These are phyloP conservation scores for Infundibulicybe gibba DNA, from an alignment of 768 basidiomycete species.

Conservation along the genomic window DNA sequence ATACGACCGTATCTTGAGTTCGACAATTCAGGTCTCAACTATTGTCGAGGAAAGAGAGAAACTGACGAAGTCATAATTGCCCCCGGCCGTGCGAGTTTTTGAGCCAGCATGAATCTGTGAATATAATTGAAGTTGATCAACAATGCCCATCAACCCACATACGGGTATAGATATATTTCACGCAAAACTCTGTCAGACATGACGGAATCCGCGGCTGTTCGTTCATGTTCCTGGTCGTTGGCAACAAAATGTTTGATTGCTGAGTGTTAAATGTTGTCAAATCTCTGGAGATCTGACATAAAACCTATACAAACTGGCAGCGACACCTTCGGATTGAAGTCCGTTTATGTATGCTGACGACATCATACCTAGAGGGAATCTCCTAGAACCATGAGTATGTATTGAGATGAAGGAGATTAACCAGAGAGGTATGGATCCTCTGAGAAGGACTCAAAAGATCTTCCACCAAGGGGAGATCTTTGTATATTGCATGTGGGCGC, in stretches of 20 bases:
- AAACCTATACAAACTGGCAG: conserved; percentile 38
- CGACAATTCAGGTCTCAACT: background rate
- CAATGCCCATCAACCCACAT: conserved; percentile 15
- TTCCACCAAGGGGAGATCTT: conserved; percentile 56
- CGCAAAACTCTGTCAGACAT: conserved; percentile 64
- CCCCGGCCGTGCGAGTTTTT: conserved; percentile 55
- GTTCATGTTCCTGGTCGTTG: conserved; percentile 74
- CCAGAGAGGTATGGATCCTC: conserved; percentile 70
- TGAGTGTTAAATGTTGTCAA: conserved; percentile 9
- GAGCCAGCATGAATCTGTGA: conserved; percentile 65
- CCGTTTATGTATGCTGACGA: conserved; percentile 69
- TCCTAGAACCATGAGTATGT: conserved; percentile 3
- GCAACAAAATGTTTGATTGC: conserved; percentile 74
- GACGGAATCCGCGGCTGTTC: conserved; percentile 59
- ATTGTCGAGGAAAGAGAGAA: background rate
- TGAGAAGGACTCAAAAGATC: conserved; percentile 69
- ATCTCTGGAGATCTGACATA: background rate
- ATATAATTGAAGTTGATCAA: background rate
- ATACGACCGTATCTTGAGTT: conserved; percentile 62
- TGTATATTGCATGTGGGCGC: conserved; percentile 79
- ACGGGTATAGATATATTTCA: conserved; percentile 73
- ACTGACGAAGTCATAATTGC: conserved; percentile 66
- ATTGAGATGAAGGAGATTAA: conserved; percentile 10
- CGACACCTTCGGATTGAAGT: conserved; percentile 60
- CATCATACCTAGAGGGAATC: conserved; percentile 39